Evolutionary conservation across 257 asterid genomes (phyloP).

Genomic region (Solanum sejunctum): DNA sequence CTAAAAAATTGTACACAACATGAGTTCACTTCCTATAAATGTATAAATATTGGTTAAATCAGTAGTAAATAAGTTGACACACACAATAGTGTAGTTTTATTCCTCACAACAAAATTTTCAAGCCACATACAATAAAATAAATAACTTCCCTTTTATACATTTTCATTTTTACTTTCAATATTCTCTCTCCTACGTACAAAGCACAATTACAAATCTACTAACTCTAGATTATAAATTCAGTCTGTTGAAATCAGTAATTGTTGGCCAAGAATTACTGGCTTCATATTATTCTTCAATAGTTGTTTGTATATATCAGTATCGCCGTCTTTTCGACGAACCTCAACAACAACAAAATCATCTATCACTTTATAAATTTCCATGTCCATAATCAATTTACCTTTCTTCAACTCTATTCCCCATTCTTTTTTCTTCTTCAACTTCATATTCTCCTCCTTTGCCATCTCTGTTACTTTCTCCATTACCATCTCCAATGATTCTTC

Average conservation of each 20-base stretch:
- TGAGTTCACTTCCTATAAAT: not conserved
- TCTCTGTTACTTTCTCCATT: conserved; percentile 36
- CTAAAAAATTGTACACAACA: no score
- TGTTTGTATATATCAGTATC: conserved; percentile 26
- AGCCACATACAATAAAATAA: not conserved
- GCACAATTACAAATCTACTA: not conserved
- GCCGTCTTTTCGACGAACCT: conserved; percentile 42
- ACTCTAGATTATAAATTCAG: not conserved
- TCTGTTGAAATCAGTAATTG: no score
- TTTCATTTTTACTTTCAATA: not conserved
- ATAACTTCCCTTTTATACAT: not conserved
- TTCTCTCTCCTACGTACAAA: not conserved
- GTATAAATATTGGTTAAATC: no score
- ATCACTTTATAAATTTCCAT: conserved; percentile 49
- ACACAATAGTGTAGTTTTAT: not conserved
- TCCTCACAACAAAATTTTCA: not conserved
- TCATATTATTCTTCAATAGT: conserved; percentile 35
- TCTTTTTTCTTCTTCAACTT: conserved; percentile 32
- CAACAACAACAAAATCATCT: conserved; percentile 42
- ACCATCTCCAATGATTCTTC: conserved; percentile 46
- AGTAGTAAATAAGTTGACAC: not conserved
- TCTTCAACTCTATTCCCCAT: conserved; percentile 39
- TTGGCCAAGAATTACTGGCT: conserved; percentile 30
- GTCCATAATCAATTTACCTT: conserved; percentile 39
- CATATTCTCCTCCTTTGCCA: conserved; percentile 30